Conservation (phyloP, 192 early-diverging fungal species). For the Backusella circina region DNA sequence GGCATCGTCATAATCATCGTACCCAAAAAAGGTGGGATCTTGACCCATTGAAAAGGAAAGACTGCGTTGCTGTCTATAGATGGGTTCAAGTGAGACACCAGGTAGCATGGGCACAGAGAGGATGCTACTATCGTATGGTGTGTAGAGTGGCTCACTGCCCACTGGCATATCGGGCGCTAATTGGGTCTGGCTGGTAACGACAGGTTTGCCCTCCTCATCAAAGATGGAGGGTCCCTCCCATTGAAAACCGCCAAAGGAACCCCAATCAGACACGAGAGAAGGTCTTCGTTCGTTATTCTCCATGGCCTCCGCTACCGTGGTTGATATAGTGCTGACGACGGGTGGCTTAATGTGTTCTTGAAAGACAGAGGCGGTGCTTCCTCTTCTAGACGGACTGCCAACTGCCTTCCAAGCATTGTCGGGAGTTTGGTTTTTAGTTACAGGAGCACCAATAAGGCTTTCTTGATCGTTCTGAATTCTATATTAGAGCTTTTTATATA, state of each 20-base stretch:
- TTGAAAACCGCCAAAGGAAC: conserved; percentile 50
- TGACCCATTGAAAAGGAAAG: conserved; percentile 60
- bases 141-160: neutral
- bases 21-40: conserved; percentile 43
- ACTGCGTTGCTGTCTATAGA: conserved; percentile 56
- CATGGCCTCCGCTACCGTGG: neutral
- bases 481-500: neutral
- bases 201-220: conserved; percentile 31
- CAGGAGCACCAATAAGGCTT: neutral
- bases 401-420: conserved; percentile 32
- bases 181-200: conserved; percentile 13
- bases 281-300: neutral
- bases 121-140: conserved; percentile 24
- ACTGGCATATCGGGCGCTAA: conserved; percentile 14
- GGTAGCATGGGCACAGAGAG: conserved; percentile 39
- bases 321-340: neutral
- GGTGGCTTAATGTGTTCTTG: neutral
- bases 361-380: conserved; percentile 14
- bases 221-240: conserved; percentile 44
- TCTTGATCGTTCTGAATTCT: neutral
- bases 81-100: conserved; percentile 41
- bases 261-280: conserved; percentile 32
- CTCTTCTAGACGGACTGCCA: conserved; percentile 30
- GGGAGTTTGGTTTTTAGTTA: conserved; percentile 7
- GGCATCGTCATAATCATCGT: conserved; percentile 38